Evolutionary conservation across 2,329 filamentous ascomycete genomes (phyloP), one percentile per base, ranked within the genome.

Genomic region (Sarocladium oryzae): DNA sequence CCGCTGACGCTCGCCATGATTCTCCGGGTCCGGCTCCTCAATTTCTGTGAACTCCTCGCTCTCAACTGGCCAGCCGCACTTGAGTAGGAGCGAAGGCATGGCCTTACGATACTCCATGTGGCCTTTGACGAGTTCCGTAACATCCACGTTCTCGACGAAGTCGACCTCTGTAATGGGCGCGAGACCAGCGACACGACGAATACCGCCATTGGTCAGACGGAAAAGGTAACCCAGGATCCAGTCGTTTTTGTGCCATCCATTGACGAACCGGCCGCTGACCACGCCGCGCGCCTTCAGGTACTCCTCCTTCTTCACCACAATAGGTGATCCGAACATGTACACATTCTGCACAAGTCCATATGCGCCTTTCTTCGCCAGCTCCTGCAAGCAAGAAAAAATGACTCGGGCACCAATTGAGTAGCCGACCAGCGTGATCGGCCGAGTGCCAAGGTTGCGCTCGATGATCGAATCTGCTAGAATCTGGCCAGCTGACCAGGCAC

Each of bases 161-260:
- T 85, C 83, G n/a, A 95, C 74, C 5, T 74, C 79, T 40, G 92
- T 81, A 2, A 97, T 78, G 1, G 86, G 76, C 1, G 82, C 87
- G 37, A 99, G 78, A 11, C 93, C 93, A 4, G 91, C 91, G 1
- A 99, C 81, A 18, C 85, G 83, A 67, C 90, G 86, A 61, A 97
- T 92, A 38, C 93, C 93, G 57, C 93, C 93, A 58, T 86, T 88
- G 2, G 93, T 99, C 37, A 96, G 81, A 13, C 93, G 88, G 77
- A 99, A 99, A 1, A 99, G 81, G 64, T 99, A 99, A 54, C 86
- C 90, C 48, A 99, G 70, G 61, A 99, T 97, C 93, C 93, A 99
- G 70, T 99, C 93, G 64, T 93, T 96, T 45, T 80, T 86, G 58
- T 93, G 88, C 70, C 91, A 99, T 15, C 89, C 93, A 62, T 96